phyloP scores from a whole-genome alignment of 2,329 filamentous ascomycete species.

The Daldinia eschscholtzii region DNA sequence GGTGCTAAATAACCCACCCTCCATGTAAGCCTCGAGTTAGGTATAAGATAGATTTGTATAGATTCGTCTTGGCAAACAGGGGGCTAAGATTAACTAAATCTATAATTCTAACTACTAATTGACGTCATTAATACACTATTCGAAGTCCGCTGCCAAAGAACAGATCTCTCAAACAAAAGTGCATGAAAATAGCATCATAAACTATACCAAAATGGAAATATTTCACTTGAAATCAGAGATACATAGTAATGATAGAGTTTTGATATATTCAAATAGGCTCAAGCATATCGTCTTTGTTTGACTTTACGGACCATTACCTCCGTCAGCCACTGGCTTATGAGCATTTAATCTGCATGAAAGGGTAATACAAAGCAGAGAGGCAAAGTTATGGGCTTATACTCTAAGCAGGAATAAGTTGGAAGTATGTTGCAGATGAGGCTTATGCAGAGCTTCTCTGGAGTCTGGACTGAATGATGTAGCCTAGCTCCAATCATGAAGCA shows the following conservation, averaged over 20 bases:
- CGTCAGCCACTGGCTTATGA: neutral
- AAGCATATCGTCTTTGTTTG: neutral
- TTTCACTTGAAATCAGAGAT: neutral
- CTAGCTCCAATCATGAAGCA: slow-evolving; percentile 23
- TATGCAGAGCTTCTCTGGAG: neutral
- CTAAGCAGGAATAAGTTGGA: neutral
- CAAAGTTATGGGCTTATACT: slow-evolving; percentile 3
- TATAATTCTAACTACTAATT: neutral
- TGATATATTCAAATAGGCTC: neutral
- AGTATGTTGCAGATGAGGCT: slow-evolving; percentile 15
- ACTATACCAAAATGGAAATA: slow-evolving; percentile 30
- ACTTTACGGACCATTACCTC: neutral
- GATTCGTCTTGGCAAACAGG: neutral
- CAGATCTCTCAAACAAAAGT: neutral
- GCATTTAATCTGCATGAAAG: neutral
- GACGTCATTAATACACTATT: slow-evolving; percentile 35
- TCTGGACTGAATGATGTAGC: slow-evolving; percentile 6
- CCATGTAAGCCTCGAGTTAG: neutral
- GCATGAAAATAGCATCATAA: slow-evolving; percentile 36
- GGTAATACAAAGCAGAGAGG: neutral
- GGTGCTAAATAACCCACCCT: neutral
- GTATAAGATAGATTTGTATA: neutral
- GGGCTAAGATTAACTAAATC: neutral
- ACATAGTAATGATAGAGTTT: neutral
- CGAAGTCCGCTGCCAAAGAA: slow-evolving; percentile 20